A percentile compares a stretch with the other conserved stretches of the same genome.
phyloP scores from a whole-genome alignment of 495 filamentous ascomycete species.

The Penicillium robsamsonii region DNA sequence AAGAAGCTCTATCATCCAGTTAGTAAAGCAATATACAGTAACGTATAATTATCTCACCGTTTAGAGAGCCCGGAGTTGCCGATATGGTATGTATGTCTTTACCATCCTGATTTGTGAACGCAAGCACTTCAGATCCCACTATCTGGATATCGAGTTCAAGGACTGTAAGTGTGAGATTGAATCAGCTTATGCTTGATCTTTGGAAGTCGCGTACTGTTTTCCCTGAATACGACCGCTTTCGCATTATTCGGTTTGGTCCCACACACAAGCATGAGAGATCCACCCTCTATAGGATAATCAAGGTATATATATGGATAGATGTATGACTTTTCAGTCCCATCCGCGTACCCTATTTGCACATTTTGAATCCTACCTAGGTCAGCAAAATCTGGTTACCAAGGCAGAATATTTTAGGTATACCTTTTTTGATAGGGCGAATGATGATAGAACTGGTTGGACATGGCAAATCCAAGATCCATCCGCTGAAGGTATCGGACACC shows the following conservation, averaged over 20 bases:
- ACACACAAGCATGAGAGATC: background rate
- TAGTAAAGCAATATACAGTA: background rate
- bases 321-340: background rate
- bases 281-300: background rate
- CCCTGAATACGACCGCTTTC: background rate
- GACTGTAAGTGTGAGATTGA: background rate
- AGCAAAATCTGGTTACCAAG: background rate
- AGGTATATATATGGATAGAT: background rate
- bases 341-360: background rate
- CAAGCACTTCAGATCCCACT: background rate
- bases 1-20: background rate
- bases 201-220: background rate
- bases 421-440: background rate
- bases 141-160: background rate
- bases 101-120: background rate
- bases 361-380: background rate
- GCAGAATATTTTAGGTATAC: background rate
- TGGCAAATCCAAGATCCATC: background rate
- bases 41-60: background rate
- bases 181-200: background rate
- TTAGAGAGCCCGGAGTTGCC: background rate
- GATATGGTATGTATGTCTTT: background rate
- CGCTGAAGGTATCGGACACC: background rate
- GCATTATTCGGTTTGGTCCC: background rate
- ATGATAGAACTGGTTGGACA: background rate